Evolutionary conservation across 768 basidiomycete species (phyloP).

Genomic region (Lactifluus piperatus): DNA sequence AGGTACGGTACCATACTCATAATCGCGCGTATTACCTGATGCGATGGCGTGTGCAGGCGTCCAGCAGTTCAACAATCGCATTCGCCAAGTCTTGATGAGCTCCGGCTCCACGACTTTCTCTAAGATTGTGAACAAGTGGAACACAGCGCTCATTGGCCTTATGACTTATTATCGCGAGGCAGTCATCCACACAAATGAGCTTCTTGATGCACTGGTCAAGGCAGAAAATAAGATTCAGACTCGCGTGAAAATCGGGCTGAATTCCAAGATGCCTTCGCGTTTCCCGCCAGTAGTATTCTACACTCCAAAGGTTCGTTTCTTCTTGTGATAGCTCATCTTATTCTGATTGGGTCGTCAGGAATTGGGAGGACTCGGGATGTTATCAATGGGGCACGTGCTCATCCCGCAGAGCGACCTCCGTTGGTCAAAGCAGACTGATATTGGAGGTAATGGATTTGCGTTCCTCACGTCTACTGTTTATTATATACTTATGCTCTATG

Average conservation of each 20-base stretch:
- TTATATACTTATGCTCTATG: neutral
- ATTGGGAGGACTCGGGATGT: constrained; percentile 95
- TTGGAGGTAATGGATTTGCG: constrained; percentile 50
- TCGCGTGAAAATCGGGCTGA: constrained; percentile 98
- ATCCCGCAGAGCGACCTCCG: constrained; percentile 97
- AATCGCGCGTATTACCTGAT: neutral
- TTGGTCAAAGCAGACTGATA: constrained; percentile 98
- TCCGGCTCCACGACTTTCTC: constrained; percentile 98
- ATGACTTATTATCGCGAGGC: constrained; percentile 99
- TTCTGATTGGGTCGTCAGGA: constrained; percentile 40
- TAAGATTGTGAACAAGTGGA: constrained; percentile 99
- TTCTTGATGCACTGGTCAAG: constrained; percentile 93
- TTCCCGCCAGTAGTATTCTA: constrained; percentile 97
- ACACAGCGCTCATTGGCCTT: constrained; percentile 87
- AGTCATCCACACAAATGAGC: constrained; percentile 93
- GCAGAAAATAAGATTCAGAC: constrained; percentile 99
- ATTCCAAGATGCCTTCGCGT: constrained; percentile 99
- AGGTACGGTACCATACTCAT: constrained; percentile 33
- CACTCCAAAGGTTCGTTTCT: constrained; percentile 65
- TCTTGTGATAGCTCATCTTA: neutral
- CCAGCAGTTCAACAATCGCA: constrained; percentile 96
- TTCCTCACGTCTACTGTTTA: neutral
- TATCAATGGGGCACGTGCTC: constrained; percentile 98
- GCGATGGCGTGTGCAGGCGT: constrained; percentile 43
- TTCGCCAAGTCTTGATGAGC: constrained; percentile 95